Conservation (phyloP, 768 basidiomycete species). For the Hypsizygus marmoreus region DNA sequence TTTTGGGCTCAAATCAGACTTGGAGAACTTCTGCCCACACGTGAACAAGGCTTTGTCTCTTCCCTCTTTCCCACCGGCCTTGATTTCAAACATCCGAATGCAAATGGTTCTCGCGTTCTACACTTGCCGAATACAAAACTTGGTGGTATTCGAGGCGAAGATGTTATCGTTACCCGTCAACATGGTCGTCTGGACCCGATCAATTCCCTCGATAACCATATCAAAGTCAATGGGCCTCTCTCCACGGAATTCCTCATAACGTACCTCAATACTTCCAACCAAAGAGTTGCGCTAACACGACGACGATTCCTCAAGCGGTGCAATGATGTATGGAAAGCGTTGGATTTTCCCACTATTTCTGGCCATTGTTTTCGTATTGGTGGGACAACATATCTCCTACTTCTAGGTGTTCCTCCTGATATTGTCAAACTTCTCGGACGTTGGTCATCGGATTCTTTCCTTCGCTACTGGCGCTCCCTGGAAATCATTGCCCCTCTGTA, state of each 20-base stretch:
- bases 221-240: slow-evolving; percentile 12
- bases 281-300: no score
- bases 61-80: slow-evolving; percentile 5
- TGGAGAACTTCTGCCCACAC: slow-evolving; percentile 29
- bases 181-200: slow-evolving; percentile 24
- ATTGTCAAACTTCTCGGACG: slow-evolving; percentile 30
- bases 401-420: slow-evolving; percentile 30
- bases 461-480: slow-evolving; percentile 31
- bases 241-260: not conserved
- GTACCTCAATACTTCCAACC: not conserved
- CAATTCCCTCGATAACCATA: slow-evolving; percentile 12
- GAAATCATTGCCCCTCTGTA: not conserved
- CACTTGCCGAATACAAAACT: slow-evolving; percentile 29
- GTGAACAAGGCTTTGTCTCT: slow-evolving; percentile 1
- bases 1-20: slow-evolving; percentile 35
- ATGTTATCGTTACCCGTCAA: slow-evolving; percentile 15
- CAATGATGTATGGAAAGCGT: slow-evolving; percentile 26
- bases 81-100: slow-evolving; percentile 1
- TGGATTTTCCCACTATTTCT: slow-evolving; percentile 14
- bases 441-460: slow-evolving; percentile 37
- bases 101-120: slow-evolving; percentile 15
- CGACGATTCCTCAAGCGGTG: slow-evolving; percentile 25
- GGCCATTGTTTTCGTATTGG: slow-evolving; percentile 39
- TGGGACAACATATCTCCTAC: slow-evolving; percentile 32
- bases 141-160: slow-evolving; percentile 16